These are phyloP conservation scores for Candida glaebosa DNA, from an alignment of 805 yeast species.

Conservation along the genomic window DNA sequence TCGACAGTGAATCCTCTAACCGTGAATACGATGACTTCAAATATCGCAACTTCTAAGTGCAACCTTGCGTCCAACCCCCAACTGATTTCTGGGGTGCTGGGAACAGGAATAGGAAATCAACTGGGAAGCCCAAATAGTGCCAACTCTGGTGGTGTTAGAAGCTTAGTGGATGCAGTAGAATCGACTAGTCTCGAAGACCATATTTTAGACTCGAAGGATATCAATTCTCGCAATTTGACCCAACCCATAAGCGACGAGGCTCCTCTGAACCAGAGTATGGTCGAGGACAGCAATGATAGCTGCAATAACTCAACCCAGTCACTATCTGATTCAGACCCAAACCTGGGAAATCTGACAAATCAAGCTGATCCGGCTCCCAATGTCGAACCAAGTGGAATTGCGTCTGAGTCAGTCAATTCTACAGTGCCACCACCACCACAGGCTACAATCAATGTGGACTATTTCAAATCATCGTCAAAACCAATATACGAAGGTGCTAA, in stretches of 20 bases:
- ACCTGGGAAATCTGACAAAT: too few relatives aligned
- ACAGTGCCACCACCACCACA: neutral
- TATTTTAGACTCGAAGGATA: neutral
- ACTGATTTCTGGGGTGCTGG: too few relatives aligned
- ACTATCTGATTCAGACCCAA: too few relatives aligned
- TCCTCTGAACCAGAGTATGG: neutral
- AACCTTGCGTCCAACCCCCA: too few relatives aligned
- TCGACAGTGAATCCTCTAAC: neutral
- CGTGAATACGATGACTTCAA: neutral
- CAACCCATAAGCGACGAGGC: neutral
- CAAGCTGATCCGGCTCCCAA: neutral
- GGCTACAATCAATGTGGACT: conserved; percentile 19
- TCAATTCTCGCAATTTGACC: neutral
- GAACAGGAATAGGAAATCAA: too few relatives aligned
- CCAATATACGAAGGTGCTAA: conserved; percentile 43
- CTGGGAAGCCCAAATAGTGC: too few relatives aligned
- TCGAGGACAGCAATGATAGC: neutral
- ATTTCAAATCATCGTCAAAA: conserved; percentile 20
- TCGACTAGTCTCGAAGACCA: neutral
- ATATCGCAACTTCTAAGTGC: too few relatives aligned
- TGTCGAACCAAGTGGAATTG: neutral
- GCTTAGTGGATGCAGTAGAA: neutral
- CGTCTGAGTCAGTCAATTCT: neutral
- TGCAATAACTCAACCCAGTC: too few relatives aligned
- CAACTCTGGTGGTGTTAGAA: neutral